These are phyloP conservation scores for Dioscorea cayenensis DNA, from an alignment of 116 monocot species.

Conservation along the genomic window DNA sequence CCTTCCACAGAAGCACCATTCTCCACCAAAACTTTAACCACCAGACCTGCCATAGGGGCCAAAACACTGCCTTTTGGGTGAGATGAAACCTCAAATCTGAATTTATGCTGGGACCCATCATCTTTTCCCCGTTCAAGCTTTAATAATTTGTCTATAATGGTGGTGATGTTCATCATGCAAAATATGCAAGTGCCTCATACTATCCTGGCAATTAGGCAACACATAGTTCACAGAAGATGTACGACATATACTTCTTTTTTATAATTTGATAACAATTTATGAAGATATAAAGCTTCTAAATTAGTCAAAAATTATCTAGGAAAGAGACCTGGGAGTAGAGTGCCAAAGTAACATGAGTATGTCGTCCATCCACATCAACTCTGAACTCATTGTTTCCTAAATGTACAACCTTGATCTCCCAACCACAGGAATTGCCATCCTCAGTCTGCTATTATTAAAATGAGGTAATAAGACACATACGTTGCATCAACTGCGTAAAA, in stretches of 20 bases:
- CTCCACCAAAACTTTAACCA: constrained; percentile 71
- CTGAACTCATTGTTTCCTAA: constrained; percentile 50
- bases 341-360: constrained; percentile 55
- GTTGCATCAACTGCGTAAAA: not conserved
- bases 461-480: not conserved
- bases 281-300: too few species aligned
- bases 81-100: constrained; percentile 24
- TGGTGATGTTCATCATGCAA: constrained; percentile 84
- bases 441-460: constrained; percentile 35
- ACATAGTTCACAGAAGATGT: too few species aligned
- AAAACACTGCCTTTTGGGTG: constrained; percentile 79
- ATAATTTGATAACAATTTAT: too few species aligned
- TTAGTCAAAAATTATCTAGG: not conserved
- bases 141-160: constrained; percentile 53
- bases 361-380: constrained; percentile 58
- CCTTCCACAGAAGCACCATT: constrained; percentile 71
- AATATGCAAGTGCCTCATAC: constrained; percentile 67
- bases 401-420: constrained; percentile 50
- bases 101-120: constrained; percentile 31
- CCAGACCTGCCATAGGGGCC: constrained; percentile 98
- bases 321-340: constrained; percentile 49
- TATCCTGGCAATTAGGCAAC: constrained; percentile 36
- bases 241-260: too few species aligned
- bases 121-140: constrained; percentile 31
- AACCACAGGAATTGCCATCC: constrained; percentile 31